A percentile compares a stretch with the other conserved stretches of the same genome.
phyloP scores from a whole-genome alignment of 2,329 filamentous ascomycete genomes.

The Trichoderma gracile region DNA sequence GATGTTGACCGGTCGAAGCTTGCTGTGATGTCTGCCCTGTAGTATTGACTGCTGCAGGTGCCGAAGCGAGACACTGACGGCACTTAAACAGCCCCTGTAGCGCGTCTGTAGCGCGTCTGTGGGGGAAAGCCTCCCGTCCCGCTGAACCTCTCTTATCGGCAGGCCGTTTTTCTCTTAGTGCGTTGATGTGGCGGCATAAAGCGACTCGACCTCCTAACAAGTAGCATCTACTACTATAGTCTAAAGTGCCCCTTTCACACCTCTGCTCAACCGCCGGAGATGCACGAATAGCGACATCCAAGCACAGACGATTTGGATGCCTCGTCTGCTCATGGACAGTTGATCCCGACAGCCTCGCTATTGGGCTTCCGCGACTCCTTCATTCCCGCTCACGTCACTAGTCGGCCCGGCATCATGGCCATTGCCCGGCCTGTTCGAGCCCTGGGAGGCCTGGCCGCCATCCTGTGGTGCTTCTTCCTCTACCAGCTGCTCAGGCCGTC shows the following conservation, averaged over 20 bases:
- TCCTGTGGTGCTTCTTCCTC: constrained; percentile 77
- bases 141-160: constrained; percentile 10
- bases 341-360: constrained; percentile 1
- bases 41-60: background rate
- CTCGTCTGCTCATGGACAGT: constrained; percentile 17
- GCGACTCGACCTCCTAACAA: background rate
- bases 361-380: constrained; percentile 14
- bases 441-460: constrained; percentile 68
- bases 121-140: too few relatives aligned
- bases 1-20: background rate
- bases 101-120: constrained; percentile 19
- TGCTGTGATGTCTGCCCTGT: background rate
- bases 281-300: constrained; percentile 6
- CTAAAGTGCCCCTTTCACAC: constrained; percentile 7
- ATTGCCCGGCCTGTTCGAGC: constrained; percentile 82
- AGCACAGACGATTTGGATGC: constrained; percentile 14
- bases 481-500: constrained; percentile 70
- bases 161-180: constrained; percentile 7
- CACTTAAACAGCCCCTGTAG: constrained; percentile 15
- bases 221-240: background rate
- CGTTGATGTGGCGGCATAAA: background rate
- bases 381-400: background rate
- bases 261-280: background rate
- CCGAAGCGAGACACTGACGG: background rate
- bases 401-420: constrained; percentile 63